Evolutionary conservation across 768 basidiomycete genomes (phyloP), one percentile per base, ranked within the genome.

Genomic region (Tulasnella sp.): DNA sequence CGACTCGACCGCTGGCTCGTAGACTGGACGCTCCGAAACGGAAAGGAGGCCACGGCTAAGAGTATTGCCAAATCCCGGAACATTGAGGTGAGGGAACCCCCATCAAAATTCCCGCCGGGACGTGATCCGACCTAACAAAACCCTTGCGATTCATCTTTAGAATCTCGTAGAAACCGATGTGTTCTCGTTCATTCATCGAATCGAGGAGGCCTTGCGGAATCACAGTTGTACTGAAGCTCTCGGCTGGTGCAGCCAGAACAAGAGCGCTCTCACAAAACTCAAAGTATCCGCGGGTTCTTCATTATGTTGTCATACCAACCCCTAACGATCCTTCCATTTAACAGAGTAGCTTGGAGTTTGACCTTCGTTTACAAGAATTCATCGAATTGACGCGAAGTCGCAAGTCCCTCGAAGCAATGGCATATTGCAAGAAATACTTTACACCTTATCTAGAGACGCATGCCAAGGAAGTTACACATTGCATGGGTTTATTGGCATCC

Each of bases 221-320:
- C 81, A 86, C 60, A 86, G 83, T 61, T 93, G 91, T 62, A 75
- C 83, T 5, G 91, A 96, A 69, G 94, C 94, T 12, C 74, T 99
- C 43, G 76, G 80, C 17, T 99, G 94, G 94, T 97, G 92, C 64
- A 91, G 81, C 61, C 96, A 99, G 75, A 97, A 99, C 70, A 85
- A 93, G 67, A 79, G 82, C 29, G 86, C 88, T 11, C 76, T 99
- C 60, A 82, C 89, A 51, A 98, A 97, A 74, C 80, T 83, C 66
- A 93, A 88, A 78, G 93, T 83, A 46, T 52, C 67, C 60, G n/a
- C n/a, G n/a, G n/a, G n/a, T n/a, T n/a, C n/a, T n/a, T n/a, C n/a
- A n/a, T n/a, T n/a, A n/a, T 35, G 27, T 29, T 11, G 2, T 6
- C 36, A 7, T 34, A 11, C 9, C 27, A 35, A 17, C 27, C 54